Evolutionary conservation across 2,329 filamentous ascomycete genomes (phyloP).

Genomic region (Sporothrix sp.): DNA sequence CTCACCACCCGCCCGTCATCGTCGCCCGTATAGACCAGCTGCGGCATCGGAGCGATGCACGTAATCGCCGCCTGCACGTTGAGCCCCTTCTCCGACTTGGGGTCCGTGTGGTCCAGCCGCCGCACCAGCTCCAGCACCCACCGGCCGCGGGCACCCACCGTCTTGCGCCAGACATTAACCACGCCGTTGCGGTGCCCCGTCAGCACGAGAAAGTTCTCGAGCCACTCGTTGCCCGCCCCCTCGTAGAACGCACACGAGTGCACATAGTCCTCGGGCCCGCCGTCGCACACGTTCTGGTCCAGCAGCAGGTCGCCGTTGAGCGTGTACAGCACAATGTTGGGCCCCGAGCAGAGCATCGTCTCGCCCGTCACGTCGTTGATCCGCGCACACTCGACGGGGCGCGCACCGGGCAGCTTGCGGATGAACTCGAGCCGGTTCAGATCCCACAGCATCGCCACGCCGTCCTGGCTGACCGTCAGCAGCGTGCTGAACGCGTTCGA

Average conservation of each 20-base stretch:
- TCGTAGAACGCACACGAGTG: constrained; percentile 87
- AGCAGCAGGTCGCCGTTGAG: constrained; percentile 79
- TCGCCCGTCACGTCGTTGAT: constrained; percentile 90
- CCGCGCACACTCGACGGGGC: constrained; percentile 59
- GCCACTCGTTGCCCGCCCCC: constrained; percentile 80
- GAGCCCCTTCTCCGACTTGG: constrained; percentile 47
- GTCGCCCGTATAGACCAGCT: constrained; percentile 84
- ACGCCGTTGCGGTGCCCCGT: constrained; percentile 78
- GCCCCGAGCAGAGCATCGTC: constrained; percentile 73
- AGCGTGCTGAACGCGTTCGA: constrained; percentile 84
- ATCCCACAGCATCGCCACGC: constrained; percentile 80
- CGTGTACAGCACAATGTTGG: constrained; percentile 67
- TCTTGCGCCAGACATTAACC: constrained; percentile 65
- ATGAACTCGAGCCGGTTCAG: constrained; percentile 84
- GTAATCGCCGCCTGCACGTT: constrained; percentile 65
- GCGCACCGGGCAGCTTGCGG: constrained; percentile 52
- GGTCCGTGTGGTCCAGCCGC: constrained; percentile 70
- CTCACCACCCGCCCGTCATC: constrained; percentile 84
- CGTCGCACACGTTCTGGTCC: constrained; percentile 64
- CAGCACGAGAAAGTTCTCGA: constrained; percentile 76
- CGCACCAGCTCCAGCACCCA: constrained; percentile 75
- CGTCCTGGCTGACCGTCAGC: constrained; percentile 72
- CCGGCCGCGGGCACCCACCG: constrained; percentile 41
- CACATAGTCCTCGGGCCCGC: constrained; percentile 60
- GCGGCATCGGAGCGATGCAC: constrained; percentile 73